Percentiles rank a stretch among this genome's conserved stretches.
phyloP scores from a whole-genome alignment of 345 rosid genomes.

The Anastatica hierochuntica region DNA sequence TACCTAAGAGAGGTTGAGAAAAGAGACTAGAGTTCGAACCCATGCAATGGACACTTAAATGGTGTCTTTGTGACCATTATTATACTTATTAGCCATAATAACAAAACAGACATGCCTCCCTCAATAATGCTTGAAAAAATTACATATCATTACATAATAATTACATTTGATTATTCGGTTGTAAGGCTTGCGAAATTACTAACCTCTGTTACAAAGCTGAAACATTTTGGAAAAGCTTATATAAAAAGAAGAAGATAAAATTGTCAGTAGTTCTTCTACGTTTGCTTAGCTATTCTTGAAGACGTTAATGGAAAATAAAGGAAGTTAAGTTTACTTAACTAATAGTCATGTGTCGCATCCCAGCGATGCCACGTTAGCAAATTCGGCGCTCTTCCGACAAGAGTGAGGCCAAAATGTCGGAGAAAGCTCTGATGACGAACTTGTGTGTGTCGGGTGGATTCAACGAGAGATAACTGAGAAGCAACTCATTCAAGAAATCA shows the following conservation, averaged over 20 bases:
- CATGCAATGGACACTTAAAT: too few relatives aligned
- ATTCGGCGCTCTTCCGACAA: constrained; percentile 18
- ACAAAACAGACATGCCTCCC: not conserved
- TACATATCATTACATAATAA: not conserved
- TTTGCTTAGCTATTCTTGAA: not conserved
- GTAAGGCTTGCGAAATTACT: not conserved
- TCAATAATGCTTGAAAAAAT: not conserved
- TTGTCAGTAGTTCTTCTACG: not conserved
- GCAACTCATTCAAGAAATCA: constrained; percentile 72
- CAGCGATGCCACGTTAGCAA: constrained; percentile 14
- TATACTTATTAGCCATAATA: too few relatives aligned
- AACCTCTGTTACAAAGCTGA: not conserved
- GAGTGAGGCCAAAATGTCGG: constrained; percentile 65
- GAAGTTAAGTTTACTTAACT: constrained; percentile 3
- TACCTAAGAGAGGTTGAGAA: too few relatives aligned
- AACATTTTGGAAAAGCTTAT: too few relatives aligned
- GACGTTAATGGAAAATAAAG: too few relatives aligned
- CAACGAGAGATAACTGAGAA: constrained; percentile 55
- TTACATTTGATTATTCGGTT: not conserved
- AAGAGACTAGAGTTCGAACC: too few relatives aligned
- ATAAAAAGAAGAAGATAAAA: not conserved
- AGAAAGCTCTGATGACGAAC: constrained; percentile 62
- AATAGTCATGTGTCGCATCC: constrained; percentile 9
- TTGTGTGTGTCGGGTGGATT: constrained; percentile 64
- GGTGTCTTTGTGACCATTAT: too few relatives aligned